These are phyloP conservation scores for Cochlearia excelsa DNA, from an alignment of 345 rosid genomes.

Conservation along the genomic window DNA sequence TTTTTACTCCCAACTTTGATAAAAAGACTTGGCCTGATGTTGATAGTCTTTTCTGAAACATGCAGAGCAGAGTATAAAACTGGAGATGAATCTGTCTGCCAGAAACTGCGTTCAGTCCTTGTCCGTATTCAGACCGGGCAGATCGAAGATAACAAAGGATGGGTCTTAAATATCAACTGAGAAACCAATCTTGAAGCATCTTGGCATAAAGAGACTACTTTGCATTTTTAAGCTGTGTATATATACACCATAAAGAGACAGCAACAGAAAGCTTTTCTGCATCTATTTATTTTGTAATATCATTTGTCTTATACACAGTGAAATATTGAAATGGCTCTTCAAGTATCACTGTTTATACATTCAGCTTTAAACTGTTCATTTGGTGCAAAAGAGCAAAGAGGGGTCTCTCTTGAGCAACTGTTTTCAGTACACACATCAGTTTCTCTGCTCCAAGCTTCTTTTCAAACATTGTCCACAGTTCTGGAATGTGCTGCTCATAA, in stretches of 20 bases:
- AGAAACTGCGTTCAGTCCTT: conserved; percentile 53
- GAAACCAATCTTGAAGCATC: conserved; percentile 10
- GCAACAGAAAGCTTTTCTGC: conserved; percentile 11
- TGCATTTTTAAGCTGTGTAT: conserved; percentile 17
- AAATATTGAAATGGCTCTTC: too few species aligned
- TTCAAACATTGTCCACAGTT: conserved; percentile 38
- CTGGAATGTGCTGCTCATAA: conserved; percentile 50
- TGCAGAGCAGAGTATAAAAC: conserved; percentile 61
- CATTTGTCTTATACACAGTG: not conserved
- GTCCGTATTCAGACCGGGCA: conserved; percentile 69
- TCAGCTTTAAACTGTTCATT: too few species aligned
- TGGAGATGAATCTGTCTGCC: conserved; percentile 41
- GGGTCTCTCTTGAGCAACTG: conserved; percentile 42
- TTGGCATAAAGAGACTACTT: not conserved
- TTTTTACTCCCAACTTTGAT: not conserved
- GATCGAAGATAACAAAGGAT: conserved; percentile 68
- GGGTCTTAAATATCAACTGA: conserved; percentile 52
- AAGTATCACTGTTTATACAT: too few species aligned
- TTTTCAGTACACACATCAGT: conserved; percentile 36
- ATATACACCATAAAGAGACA: conserved; percentile 6
- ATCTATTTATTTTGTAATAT: conserved; percentile 7
- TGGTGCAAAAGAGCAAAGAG: too few species aligned
- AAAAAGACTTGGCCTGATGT: conserved; percentile 18
- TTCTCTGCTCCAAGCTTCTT: conserved; percentile 45
- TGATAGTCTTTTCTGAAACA: conserved; percentile 1